Evolutionary conservation across 495 filamentous ascomycete species (phyloP), one percentile per base, ranked within the genome.

Genomic region (Aspergillus mulundensis): DNA sequence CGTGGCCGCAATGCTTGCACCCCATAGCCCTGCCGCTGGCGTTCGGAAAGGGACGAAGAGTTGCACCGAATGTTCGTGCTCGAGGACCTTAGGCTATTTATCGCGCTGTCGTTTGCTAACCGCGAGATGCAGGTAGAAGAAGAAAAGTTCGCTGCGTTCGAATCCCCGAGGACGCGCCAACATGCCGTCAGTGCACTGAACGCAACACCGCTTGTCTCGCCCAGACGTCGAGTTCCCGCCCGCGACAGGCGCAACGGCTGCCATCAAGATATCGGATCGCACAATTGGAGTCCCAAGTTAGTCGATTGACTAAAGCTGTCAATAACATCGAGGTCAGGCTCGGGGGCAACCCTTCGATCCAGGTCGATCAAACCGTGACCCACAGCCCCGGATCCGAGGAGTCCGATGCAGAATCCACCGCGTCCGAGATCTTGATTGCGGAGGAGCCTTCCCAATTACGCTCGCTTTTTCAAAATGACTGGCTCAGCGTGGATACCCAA

Each of bases 11-110:
- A 57, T 57, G 54, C 40, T 57, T 3, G 46, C 36, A 19, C 45
- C 45, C 6, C 54, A 57, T 19, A 40, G 15, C 42, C 36, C 25
- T 12, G 41, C 39, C 11, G 36, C 8, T 36, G 32, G 32, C 32
- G 12, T 49, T 19, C 60, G 72, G 5, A 74, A 73, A 34, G 71
- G 72, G 5, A 74, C 72, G 3, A 75, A 65, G 45, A 75, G 72
- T 54, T 75, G 72, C 58, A 59, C 62, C 5, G 66, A 75, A 59
- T 74, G 72, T 74, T 64, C 41, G 66, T 61, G 34, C 10, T 16
- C 3, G 25, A 3, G 8, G 25, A 8, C 25, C 3, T 28, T 8
- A 3, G 3, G 25, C 8, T n/a, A n/a, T 28, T 28, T 28, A 8
- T 28, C 25, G 25, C 25, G 32, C 32, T 36, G 11, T 36, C 32